A percentile compares a stretch with the other conserved stretches of the same genome.
phyloP scores from a whole-genome alignment of 257 asterid species.

The Rhazya stricta region DNA sequence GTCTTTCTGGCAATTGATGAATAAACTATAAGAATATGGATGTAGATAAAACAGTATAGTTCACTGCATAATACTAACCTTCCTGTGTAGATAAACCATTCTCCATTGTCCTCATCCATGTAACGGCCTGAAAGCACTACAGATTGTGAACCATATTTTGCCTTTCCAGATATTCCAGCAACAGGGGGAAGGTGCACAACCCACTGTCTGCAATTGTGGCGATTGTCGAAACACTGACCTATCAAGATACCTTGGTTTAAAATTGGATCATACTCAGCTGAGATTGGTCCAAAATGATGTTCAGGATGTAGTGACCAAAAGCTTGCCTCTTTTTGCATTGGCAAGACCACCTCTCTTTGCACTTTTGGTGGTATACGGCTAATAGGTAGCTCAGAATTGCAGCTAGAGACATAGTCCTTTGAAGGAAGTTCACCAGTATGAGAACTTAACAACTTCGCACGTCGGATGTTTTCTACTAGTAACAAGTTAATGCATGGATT shows the following conservation, averaged over 20 bases:
- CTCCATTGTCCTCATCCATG: constrained; percentile 86
- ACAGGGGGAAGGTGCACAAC: constrained; percentile 73
- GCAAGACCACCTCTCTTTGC: constrained; percentile 77
- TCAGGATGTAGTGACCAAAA: constrained; percentile 59
- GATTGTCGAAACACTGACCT: constrained; percentile 60
- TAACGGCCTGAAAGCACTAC: constrained; percentile 88
- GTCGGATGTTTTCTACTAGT: constrained; percentile 58
- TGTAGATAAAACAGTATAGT: not conserved
- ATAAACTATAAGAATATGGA: not conserved
- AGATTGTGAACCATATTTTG: constrained; percentile 59
- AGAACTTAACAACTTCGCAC: constrained; percentile 53
- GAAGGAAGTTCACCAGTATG: constrained; percentile 39
- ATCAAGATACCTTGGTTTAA: constrained; percentile 72
- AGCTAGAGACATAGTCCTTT: constrained; percentile 34
- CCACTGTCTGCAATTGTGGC: constrained; percentile 71
- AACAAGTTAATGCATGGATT: constrained; percentile 74
- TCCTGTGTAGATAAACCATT: constrained; percentile 91
- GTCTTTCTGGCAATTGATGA: not conserved
- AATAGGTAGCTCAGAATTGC: constrained; percentile 61
- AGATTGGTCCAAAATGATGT: constrained; percentile 78
- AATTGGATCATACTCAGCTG: constrained; percentile 68
- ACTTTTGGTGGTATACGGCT: constrained; percentile 54
- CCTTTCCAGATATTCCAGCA: constrained; percentile 62
- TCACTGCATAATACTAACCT: constrained; percentile 34
- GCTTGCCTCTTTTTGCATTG: constrained; percentile 76